Evolutionary conservation across 1,139 yeast species (phyloP).

Genomic region (Hemisphaericaspora xylanilytica): DNA sequence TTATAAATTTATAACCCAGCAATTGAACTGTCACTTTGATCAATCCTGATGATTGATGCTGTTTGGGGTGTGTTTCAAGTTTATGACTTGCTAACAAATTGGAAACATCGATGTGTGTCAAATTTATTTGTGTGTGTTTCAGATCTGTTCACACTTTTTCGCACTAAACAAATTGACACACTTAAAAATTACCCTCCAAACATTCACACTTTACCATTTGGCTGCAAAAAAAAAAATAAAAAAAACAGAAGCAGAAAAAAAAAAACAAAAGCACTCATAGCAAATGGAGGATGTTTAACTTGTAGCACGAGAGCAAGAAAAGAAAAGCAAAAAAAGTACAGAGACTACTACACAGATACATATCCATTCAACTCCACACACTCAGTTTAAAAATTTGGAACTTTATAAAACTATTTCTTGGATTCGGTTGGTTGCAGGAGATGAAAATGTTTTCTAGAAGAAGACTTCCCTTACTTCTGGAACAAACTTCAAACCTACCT

Average conservation of each 20-base stretch:
- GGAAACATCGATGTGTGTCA: constrained; percentile 1
- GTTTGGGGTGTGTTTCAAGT: neutral
- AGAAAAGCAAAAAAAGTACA: no score
- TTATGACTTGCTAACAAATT: neutral
- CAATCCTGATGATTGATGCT: no score
- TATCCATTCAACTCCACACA: no score
- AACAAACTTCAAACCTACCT: neutral
- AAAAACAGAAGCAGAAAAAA: neutral
- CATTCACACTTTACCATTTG: neutral
- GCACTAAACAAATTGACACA: no score
- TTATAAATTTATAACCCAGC: neutral
- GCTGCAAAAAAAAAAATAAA: constrained; percentile 2
- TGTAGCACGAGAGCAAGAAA: no score
- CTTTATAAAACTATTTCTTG: no score
- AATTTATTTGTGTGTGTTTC: neutral
- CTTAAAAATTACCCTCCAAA: neutral
- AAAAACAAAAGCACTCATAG: neutral
- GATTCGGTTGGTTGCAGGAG: no score
- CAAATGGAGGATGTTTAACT: no score
- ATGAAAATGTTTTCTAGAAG: neutral
- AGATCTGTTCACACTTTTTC: no score
- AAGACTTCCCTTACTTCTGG: neutral
- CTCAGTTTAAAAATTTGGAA: no score
- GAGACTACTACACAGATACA: neutral
- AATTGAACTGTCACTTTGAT: no score